Base-by-base conservation (phyloP, 108 stramenopile genomes). In the Cyclotella kingstonii region DNA sequence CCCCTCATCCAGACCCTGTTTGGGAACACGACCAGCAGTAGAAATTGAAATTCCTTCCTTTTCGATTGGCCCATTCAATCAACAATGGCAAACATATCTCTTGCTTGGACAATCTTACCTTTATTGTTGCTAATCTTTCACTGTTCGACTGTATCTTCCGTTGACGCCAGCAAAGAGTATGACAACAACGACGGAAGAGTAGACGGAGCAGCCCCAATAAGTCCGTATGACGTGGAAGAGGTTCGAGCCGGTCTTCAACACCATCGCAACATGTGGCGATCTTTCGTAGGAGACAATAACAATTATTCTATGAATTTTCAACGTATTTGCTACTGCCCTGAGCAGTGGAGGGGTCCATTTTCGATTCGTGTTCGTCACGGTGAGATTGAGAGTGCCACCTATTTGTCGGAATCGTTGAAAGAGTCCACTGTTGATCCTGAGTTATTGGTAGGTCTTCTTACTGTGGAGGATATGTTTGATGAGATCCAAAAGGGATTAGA, bases 391-490 rank as follows among this genome's bases (percentile, higher is more conserved):
- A 39, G 46, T 38, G 60, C 60, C 6, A 62, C 60, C 3, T 62
- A 62, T 23, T 7, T 26, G 19, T 46, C 31, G 3, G 40, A 46
- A 15, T 2, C 30, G 8, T 15, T 35, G 44, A 41, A 35, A 53
- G 52, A 53, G 21, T 53, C 55, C 11, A 26, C 11, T 11, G 47
- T 49, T 17, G 34, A 62, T 49, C 35, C 19, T 1, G 60, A 62
- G n/a, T 27, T 47, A 15, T 35, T 62, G 31, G 9, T 22, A 27
- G 60, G 60, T 3, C 33, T 62, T 3, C 60, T 49, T 39, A 62
- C 68, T 22, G 50, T 69, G 26, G 59, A 52, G 17, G 63, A 47
- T 7, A 35, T 71, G 11, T 71, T 71, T 49, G 54, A 53, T 45
- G 22, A 45, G 22, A 64, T 71, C 47, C 60, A 71, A 36, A 40